Conservation (phyloP, 2,329 filamentous ascomycete genomes). For the Fusarium coicis region DNA sequence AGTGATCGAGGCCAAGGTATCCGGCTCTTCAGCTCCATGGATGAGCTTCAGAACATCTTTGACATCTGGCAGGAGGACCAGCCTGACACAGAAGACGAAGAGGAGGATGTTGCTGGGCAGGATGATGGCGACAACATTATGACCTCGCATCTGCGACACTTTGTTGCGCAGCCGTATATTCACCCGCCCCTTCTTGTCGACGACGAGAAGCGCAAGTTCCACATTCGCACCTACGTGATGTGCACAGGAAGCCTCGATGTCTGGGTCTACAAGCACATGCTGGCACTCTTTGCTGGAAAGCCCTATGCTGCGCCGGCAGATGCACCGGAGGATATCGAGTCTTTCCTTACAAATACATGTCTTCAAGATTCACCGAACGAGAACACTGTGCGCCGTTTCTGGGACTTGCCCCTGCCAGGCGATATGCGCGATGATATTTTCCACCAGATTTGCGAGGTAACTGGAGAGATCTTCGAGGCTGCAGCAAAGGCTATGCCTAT, state of each 20-base stretch:
- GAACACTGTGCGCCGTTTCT: slow-evolving; percentile 79
- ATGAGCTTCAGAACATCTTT: slow-evolving; percentile 86
- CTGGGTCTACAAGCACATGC: slow-evolving; percentile 90
- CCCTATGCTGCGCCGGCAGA: slow-evolving; percentile 75
- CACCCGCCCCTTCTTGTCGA: slow-evolving; percentile 80
- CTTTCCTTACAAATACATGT: slow-evolving; percentile 95
- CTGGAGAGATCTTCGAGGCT: slow-evolving; percentile 85
- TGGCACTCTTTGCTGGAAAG: slow-evolving; percentile 87
- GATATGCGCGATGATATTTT: slow-evolving; percentile 73
- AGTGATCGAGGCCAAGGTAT: slow-evolving; percentile 96
- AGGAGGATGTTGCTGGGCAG: slow-evolving; percentile 56
- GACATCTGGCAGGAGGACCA: slow-evolving; percentile 85
- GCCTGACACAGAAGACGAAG: slow-evolving; percentile 72
- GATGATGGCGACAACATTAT: slow-evolving; percentile 69
- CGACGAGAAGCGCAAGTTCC: slow-evolving; percentile 83
- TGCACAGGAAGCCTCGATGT: slow-evolving; percentile 81
- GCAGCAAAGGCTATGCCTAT: slow-evolving; percentile 85
- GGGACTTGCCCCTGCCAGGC: slow-evolving; percentile 65
- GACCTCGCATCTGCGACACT: slow-evolving; percentile 92
- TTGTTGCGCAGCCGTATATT: slow-evolving; percentile 95
- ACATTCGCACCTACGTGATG: slow-evolving; percentile 91
- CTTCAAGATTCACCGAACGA: slow-evolving; percentile 73
- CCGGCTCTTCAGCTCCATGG: slow-evolving; percentile 84
- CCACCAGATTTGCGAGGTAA: slow-evolving; percentile 76
- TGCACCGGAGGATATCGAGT: slow-evolving; percentile 65